phyloP scores from a whole-genome alignment of 1,284 basidiomycete species.

The Cutaneotrichosporon sp. region DNA sequence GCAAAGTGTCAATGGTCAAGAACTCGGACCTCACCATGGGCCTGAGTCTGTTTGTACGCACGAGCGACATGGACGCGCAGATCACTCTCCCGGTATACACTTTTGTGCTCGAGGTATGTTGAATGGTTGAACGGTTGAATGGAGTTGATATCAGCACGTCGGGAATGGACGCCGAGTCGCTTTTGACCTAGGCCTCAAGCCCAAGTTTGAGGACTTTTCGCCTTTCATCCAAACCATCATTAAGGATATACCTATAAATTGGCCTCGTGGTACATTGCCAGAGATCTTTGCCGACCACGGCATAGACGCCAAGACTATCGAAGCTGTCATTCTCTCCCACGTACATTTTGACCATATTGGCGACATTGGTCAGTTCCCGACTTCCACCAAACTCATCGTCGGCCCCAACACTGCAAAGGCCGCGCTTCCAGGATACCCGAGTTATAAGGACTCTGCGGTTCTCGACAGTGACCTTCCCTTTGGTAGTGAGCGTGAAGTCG shows the following conservation, averaged over 20 bases:
- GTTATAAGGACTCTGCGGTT: constrained; percentile 15
- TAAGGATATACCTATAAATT: constrained; percentile 20
- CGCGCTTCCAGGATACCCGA: constrained; percentile 23
- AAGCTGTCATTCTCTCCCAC: constrained; percentile 21
- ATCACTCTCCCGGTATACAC: constrained; percentile 21
- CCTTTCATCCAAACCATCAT: constrained; percentile 22
- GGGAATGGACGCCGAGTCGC: constrained; percentile 14
- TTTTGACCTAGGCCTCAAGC: constrained; percentile 23
- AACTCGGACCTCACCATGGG: constrained; percentile 24
- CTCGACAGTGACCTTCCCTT: constrained; percentile 22
- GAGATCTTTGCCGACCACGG: constrained; percentile 15
- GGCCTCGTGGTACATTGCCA: constrained; percentile 14
- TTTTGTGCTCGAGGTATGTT: constrained; percentile 21
- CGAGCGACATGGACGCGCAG: constrained; percentile 15
- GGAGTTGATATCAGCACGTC: constrained; percentile 7
- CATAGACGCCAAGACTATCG: constrained; percentile 13
- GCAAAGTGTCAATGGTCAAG: constrained; percentile 18
- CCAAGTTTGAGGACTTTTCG: constrained; percentile 20
- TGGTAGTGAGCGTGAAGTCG: constrained; percentile 18
- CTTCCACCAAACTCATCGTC: constrained; percentile 22
- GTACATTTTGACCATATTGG: constrained; percentile 27
- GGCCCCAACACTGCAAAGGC: constrained; percentile 16
- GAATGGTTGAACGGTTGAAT: too few relatives aligned
- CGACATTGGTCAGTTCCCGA: constrained; percentile 25
- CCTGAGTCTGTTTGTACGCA: constrained; percentile 25